Evolutionary conservation across 2,329 filamentous ascomycete species (phyloP).

Genomic region (Didymella lethalis): DNA sequence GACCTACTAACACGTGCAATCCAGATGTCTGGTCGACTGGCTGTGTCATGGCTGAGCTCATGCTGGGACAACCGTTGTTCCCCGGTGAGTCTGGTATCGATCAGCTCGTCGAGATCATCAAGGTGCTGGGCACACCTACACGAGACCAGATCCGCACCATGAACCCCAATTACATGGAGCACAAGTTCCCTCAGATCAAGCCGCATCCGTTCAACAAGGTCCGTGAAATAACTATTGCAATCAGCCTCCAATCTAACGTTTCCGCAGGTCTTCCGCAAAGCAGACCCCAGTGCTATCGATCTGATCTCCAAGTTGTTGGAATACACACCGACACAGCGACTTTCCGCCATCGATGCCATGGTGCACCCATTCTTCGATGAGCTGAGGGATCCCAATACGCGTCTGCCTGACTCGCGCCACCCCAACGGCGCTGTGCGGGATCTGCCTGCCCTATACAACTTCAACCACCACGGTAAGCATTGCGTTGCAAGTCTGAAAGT

Average conservation of each 20-base stretch:
- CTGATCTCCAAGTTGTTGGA: conserved; percentile 92
- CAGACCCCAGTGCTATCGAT: conserved; percentile 90
- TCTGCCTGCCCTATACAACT: conserved; percentile 88
- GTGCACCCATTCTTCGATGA: conserved; percentile 99
- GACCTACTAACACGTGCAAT: conserved; percentile 29
- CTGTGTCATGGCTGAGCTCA: conserved; percentile 98
- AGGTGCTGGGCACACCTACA: conserved; percentile 95
- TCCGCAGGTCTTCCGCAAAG: conserved; percentile 87
- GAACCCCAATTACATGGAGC: conserved; percentile 99
- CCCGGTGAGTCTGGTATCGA: conserved; percentile 98
- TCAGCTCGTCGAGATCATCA: conserved; percentile 98
- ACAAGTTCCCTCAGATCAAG: conserved; percentile 99
- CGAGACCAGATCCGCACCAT: conserved; percentile 98
- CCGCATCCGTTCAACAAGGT: conserved; percentile 98
- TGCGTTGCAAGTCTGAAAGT: conserved; percentile 20
- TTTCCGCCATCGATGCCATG: conserved; percentile 95
- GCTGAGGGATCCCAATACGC: conserved; percentile 87
- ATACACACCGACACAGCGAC: conserved; percentile 95
- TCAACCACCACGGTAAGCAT: conserved; percentile 84
- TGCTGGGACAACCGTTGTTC: conserved; percentile 97
- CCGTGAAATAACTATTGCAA: conserved; percentile 24
- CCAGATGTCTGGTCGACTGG: conserved; percentile 99
- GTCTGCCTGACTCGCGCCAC: conserved; percentile 92
- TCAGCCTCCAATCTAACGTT: conserved; percentile 16
- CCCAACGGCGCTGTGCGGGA: conserved; percentile 80